Conservation (phyloP, 2,329 filamentous ascomycete genomes). For the Fusarium sp. region DNA sequence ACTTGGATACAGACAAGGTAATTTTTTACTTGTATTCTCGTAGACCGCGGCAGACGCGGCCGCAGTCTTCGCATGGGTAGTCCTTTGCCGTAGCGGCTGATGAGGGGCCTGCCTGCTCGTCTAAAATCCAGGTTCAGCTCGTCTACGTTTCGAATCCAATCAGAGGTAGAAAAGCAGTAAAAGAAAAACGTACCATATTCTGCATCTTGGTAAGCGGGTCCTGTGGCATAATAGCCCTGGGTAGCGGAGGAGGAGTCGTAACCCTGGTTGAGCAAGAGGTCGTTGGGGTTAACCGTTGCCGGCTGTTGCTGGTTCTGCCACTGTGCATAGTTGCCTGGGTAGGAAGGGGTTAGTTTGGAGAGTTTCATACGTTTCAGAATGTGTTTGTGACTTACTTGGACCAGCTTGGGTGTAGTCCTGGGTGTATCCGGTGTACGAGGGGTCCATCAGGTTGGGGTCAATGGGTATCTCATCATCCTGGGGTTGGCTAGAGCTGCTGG, state of each 20-base stretch:
- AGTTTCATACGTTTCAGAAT: conserved; percentile 9
- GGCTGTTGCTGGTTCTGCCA: conserved; percentile 26
- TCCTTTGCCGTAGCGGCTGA: neutral
- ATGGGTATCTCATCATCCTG: conserved; percentile 26
- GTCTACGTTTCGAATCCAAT: neutral
- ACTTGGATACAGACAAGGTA: neutral
- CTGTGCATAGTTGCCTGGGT: conserved; percentile 18
- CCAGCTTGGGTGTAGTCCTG: conserved; percentile 17
- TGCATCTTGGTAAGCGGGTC: conserved; percentile 22
- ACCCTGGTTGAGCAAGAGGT: conserved; percentile 9
- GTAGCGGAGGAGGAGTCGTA: neutral
- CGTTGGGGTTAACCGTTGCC: conserved; percentile 29
- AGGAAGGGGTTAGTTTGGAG: neutral
- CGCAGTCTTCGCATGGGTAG: conserved; percentile 18
- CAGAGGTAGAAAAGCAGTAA: too few relatives aligned
- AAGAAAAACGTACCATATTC: conserved; percentile 20
- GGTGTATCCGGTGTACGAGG: neutral
- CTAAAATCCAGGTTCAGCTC: conserved; percentile 5
- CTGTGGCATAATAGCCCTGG: conserved; percentile 1
- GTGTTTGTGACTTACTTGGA: conserved; percentile 34
- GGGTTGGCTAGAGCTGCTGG: conserved; percentile 17
- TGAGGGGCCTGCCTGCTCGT: conserved; percentile 19
- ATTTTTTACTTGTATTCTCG: conserved; percentile 30
- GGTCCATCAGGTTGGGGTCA: conserved; percentile 14
- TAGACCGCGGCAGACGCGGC: neutral